Base-by-base conservation (phyloP, 2,329 filamentous ascomycete genomes). In the Claviceps monticola region DNA sequence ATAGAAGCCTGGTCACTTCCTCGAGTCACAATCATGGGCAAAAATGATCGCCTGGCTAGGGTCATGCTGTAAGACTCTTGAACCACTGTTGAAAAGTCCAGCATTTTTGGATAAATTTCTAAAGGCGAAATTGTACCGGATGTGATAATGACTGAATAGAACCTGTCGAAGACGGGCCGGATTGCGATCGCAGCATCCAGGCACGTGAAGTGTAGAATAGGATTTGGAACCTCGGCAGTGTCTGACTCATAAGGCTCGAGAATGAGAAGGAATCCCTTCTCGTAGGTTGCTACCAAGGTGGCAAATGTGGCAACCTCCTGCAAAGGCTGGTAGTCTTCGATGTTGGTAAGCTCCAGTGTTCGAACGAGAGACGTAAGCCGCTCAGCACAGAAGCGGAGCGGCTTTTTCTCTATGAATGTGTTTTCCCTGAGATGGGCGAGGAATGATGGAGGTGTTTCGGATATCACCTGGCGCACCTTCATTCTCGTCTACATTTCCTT, bases 51-150 rank as follows among this genome's bases (percentile, higher is more conserved):
- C 44, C 94, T 80, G 2, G 91, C 91, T 5, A 98, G 78, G 0
- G 93, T 97, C 89, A 98, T 98, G 56, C 82, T 83, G 70, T 98
- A 98, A 0, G 94, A 98, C 66, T 98, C 90, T 64, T 97, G 90
- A 3, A 97, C 85, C 0, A 97, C 89, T 1, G 90, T 88, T 9
- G 78, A 77, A 69, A 98, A 98, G 50, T 88, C 86, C 26, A 98
- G 82, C 90, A 98, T 98, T 63, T 95, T 96, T 0, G 93, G 94
- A 62, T 98, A 98, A 86, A 98, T 98, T 65, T 98, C 94, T 3
- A 98, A 71, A 0, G 93, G 93, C 1, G 93, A 97, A 55, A 98
- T 88, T 1, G 93, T 98, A 56, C 93, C 93, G 0, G 93, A 97
- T 0, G 93, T 98, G 64, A 98, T 97, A 63, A 98, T 95, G 57